These are phyloP conservation scores for Camellia oleifera DNA, from an alignment of 179 eudicot species.

Conservation along the genomic window DNA sequence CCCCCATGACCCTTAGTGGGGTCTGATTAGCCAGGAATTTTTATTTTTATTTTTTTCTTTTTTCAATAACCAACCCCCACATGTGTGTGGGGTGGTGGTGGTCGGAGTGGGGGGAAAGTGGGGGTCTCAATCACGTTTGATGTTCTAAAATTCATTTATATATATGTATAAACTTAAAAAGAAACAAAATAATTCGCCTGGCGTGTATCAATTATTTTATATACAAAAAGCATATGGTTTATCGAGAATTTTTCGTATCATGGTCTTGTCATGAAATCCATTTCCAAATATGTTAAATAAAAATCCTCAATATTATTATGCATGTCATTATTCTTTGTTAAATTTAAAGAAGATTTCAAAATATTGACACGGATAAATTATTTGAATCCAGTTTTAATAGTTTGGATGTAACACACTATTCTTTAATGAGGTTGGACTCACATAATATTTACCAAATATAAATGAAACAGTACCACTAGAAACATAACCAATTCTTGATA, in stretches of 20 bases:
- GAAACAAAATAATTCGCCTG: neutral
- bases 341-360: conserved; percentile 3
- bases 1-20: no score
- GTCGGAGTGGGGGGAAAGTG: no score
- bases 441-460: conserved; percentile 28
- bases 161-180: neutral
- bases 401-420: conserved; percentile 14
- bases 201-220: neutral
- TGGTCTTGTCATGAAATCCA: conserved; percentile 41
- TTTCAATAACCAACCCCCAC: no score
- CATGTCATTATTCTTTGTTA: conserved; percentile 16
- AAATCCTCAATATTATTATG: conserved; percentile 30
- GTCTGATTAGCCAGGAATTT: no score
- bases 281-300: conserved; percentile 41
- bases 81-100: no score
- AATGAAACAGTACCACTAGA: conserved; percentile 30
- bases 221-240: conserved; percentile 4
- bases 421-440: conserved; percentile 22
- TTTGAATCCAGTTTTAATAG: conserved; percentile 26
- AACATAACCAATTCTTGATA: conserved; percentile 21
- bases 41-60: no score
- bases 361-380: neutral
- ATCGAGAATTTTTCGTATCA: conserved; percentile 40
- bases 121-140: no score
- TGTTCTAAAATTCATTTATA: no score